Base-by-base conservation (phyloP, 192 early-diverging fungal genomes). In the Coemansia sp. region DNA sequence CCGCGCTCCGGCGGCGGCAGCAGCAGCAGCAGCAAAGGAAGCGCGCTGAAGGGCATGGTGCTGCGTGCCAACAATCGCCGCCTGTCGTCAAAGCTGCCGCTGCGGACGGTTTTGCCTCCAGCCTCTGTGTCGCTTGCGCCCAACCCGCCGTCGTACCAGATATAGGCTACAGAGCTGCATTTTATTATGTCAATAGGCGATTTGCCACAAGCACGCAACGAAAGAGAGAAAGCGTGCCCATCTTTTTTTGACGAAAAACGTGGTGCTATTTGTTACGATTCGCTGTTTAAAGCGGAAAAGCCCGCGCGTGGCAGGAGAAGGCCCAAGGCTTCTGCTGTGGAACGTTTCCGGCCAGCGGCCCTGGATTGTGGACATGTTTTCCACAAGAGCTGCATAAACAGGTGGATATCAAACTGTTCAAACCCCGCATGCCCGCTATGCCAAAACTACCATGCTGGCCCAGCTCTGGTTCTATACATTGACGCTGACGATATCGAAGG, bases 361-460 rank as follows among this genome's bases (percentile, higher is more conserved):
- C 57, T 59, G 9, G 18, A 34, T 16, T 59, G 57, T 9, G 57
- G 57, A 7, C 35, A 59, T 12, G 57, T 59, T 6, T 59, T 59
- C 34, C 57, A 59, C 57, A 36, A n/a, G 9, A 15, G 5, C 34
- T 59, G 57, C 12, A 59, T 59, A 7, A 38, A 34, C 57, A 15
- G 35, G 15, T 59, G 57, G 57, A 11, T 59, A n/a, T 59, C 57
- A 9, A 34, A 11, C 57, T n/a, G 6, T 6, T 14, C 10, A 16
- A 18, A 59, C 18, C 12, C 5, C 6, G 8, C 16, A 9, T 59
- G 57, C 21, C 57, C 35, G 33, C 34, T 59, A 6, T 59, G 57
- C 34, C 33, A 35, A 15, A 59, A n/a, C 6, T 4, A 59, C 5
- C 35, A 59, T 26, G 7, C 4, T 20, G 57, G 35, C 9, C 33